Conservation (phyloP, 2,329 filamentous ascomycete genomes). For the Aureobasidium sp. region DNA sequence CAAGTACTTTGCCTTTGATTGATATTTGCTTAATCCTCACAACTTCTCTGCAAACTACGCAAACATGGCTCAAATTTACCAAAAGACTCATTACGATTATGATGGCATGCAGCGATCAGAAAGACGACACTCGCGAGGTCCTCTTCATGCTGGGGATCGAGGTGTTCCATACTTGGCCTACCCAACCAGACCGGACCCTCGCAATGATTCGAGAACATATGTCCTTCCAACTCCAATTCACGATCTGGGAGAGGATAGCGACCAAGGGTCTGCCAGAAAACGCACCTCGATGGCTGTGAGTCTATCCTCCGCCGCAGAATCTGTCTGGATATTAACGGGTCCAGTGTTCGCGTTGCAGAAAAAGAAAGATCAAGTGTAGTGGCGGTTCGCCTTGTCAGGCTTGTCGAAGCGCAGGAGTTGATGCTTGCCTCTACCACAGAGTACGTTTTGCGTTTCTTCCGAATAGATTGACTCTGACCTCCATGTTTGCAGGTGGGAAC, state of each 20-base stretch:
- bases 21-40: neutral
- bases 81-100: constrained; percentile 4
- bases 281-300: constrained; percentile 28
- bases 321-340: neutral
- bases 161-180: constrained; percentile 3
- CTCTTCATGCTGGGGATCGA: neutral
- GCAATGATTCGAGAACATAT: constrained; percentile 12
- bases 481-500: constrained; percentile 4
- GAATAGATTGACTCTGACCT: neutral
- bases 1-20: neutral
- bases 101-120: constrained; percentile 6
- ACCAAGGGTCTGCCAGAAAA: constrained; percentile 19
- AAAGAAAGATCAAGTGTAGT: constrained; percentile 91
- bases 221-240: constrained; percentile 19
- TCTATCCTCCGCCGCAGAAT: constrained; percentile 46
- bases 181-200: neutral
- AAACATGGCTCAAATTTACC: constrained; percentile 2
- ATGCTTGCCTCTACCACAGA: constrained; percentile 69
- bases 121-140: neutral
- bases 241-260: constrained; percentile 27
- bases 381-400: constrained; percentile 80
- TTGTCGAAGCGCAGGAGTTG: constrained; percentile 65
- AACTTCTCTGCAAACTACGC: neutral
- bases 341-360: constrained; percentile 81
- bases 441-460: constrained; percentile 36